These are phyloP conservation scores for Mesotaenium endlicherianum DNA, from an alignment of 139 green algal species.

Conservation along the genomic window DNA sequence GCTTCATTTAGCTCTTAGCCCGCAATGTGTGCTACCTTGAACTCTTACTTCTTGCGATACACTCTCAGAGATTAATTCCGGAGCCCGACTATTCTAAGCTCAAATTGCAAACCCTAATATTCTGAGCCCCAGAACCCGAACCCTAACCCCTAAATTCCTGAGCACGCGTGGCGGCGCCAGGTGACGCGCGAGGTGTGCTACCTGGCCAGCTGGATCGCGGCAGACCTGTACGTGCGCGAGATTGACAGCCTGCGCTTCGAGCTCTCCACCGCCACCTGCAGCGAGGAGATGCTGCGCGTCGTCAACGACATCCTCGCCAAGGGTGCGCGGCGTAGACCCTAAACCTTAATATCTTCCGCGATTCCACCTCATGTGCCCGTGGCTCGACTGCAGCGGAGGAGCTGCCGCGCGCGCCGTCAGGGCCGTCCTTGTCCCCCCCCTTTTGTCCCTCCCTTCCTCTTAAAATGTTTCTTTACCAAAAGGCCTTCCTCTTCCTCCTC, in stretches of 20 bases:
- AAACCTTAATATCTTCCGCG: background rate
- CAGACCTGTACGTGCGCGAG: slow-evolving; percentile 89
- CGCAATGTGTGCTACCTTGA: too few species aligned
- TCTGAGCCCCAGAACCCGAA: too few species aligned
- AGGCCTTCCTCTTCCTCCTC: background rate
- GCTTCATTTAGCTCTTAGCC: too few species aligned
- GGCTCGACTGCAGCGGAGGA: too few species aligned
- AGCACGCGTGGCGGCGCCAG: slow-evolving; percentile 58
- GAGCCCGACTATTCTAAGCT: too few species aligned
- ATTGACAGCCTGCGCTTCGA: slow-evolving; percentile 72
- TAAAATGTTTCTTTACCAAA: background rate
- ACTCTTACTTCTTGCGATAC: too few species aligned
- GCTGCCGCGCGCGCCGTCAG: too few species aligned
- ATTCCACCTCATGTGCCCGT: too few species aligned
- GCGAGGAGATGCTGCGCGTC: slow-evolving; percentile 58
- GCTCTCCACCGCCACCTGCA: slow-evolving; percentile 84
- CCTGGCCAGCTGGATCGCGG: slow-evolving; percentile 82
- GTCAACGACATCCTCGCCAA: slow-evolving; percentile 21
- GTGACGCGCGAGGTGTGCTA: slow-evolving; percentile 86
- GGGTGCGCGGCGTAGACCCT: background rate
- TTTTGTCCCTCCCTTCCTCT: background rate
- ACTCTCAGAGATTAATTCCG: too few species aligned
- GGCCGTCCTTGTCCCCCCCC: too few species aligned
- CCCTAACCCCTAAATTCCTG: too few species aligned
- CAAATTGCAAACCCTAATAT: too few species aligned